Evolutionary conservation across 164 flowering plant species (phyloP).

Genomic region (Vitis vinifera): ASM3070453v1 NC_081810.1:17316501-17317000

Average conservation of each 20-base stretch:
- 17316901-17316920: constrained; percentile 24
- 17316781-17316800: constrained; percentile 16
- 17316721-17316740: constrained; percentile 22
- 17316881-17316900: constrained; percentile 23
- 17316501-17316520: too few species aligned
- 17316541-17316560: too few species aligned
- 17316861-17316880: constrained; percentile 28
- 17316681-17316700: constrained; percentile 16
- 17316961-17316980: constrained; percentile 24
- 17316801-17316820: constrained; percentile 16
- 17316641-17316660: constrained; percentile 22
- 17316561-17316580: too few species aligned
- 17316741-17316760: constrained; percentile 20
- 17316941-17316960: constrained; percentile 26
- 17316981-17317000: constrained; percentile 24
- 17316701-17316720: constrained; percentile 20
- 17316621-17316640: constrained; percentile 13
- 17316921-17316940: constrained; percentile 27
- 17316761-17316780: constrained; percentile 18
- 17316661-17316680: constrained; percentile 18
- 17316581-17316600: neutral
- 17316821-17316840: constrained; percentile 22
- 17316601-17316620: neutral
- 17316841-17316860: constrained; percentile 27
- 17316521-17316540: too few species aligned